Evolutionary conservation across 306 rosid species (phyloP).

Genomic region (Arachis stenosperma): DNA sequence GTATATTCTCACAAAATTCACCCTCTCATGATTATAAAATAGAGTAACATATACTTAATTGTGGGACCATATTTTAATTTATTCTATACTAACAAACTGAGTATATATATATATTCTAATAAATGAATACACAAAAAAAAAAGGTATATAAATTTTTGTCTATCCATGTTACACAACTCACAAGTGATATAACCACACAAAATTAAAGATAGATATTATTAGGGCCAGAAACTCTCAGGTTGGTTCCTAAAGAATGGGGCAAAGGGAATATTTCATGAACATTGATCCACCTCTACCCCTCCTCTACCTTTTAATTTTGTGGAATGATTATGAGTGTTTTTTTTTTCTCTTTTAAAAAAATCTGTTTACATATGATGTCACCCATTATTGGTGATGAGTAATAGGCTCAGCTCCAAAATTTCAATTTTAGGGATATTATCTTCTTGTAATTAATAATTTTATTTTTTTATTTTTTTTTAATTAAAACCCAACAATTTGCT

Average conservation of each 20-base stretch:
- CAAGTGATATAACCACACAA: not conserved
- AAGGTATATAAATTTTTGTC: too few relatives aligned
- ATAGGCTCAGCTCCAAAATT: not conserved
- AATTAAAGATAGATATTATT: not conserved
- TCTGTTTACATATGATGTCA: not conserved
- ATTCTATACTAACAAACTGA: too few relatives aligned
- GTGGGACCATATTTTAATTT: too few relatives aligned
- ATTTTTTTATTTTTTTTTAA: not conserved
- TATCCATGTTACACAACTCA: not conserved
- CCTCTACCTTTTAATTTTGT: not conserved
- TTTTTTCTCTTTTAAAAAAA: not conserved
- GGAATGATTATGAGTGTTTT: not conserved
- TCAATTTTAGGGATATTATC: not conserved
- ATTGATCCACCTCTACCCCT: not conserved
- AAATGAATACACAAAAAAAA: too few relatives aligned
- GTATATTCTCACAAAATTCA: too few relatives aligned
- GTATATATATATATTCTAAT: too few relatives aligned
- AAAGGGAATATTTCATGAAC: conserved; percentile 14
- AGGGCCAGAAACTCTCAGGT: not conserved
- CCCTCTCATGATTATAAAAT: too few relatives aligned
- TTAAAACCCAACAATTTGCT: too few relatives aligned
- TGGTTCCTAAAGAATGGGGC: conserved; percentile 27
- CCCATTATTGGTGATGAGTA: not conserved
- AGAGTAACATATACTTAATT: too few relatives aligned
- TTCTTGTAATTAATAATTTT: not conserved